Evolutionary conservation across 2,329 filamentous ascomycete genomes (phyloP), one percentile per base, ranked within the genome.

Genomic region (Pseudonectria buxi): DNA sequence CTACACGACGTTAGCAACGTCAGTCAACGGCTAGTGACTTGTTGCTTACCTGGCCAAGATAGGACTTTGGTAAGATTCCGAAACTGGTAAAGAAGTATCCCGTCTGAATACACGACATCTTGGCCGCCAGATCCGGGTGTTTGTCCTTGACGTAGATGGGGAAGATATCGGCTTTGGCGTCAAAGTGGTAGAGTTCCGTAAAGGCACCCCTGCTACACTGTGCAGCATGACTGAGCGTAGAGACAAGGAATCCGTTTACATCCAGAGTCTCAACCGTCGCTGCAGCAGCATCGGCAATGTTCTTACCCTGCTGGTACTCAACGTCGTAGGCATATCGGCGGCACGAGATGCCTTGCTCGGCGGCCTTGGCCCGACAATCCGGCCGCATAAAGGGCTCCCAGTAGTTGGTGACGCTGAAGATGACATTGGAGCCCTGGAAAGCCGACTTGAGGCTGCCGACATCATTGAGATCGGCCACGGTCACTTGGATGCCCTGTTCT

Each of bases 371-470:
- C 10, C 65, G 62, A 39, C 58, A 63, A 40, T 68, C 64, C 0
- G 63, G 59, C 3, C 63, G 57, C 48, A 65, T 64, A 47, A 73
- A 73, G 3, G 64, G 61, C 35, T 71, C 65, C 67, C 68, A 77
- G 54, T 71, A 77, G 42, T 77, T 65, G 0, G 73, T 78, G 32
- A 74, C 67, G 40, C 63, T 62, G 54, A 76, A 78, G 40, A 78
- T 72, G 37, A 65, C 49, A 39, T 68, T 64, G 13, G 70, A 71
- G 7, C 64, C 67, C 3, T 43, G 26, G 36, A 73, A 71, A 0
- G 64, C 67, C 0, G 45, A 28, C 30, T 58, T 51, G 24, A 74
- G 58, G 10, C 58, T 58, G 2, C 44, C 42, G 3, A 56, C 47
- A 30, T 71, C 63, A 36, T 67, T 59, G 24, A 71, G 51, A 24